Evolutionary conservation across 768 basidiomycete species (phyloP), one percentile per base, ranked within the genome.

Genomic region (Psilocybe sp.): DNA sequence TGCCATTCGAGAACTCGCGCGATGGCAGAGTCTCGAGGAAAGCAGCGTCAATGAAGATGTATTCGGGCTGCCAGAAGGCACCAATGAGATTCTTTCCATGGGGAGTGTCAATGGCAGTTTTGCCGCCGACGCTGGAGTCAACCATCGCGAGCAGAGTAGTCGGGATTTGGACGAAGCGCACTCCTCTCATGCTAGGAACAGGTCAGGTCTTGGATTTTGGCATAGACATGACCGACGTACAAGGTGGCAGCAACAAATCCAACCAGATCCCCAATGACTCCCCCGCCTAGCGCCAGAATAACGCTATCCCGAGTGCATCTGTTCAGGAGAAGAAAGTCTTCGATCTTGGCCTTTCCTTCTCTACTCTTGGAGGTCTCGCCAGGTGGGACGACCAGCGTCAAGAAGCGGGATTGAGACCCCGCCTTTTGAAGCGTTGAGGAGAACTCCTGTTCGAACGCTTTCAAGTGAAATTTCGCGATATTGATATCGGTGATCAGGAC

Each of bases 81-180:
- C 97, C 97, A 57, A 99, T 92, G 57, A 98, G 80, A 69, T 99
- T 99, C 74, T 99, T 99, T 48, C 97, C 97, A 55, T 93, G 91
- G 2, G 92, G 93, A 0, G 96, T 98, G 65, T 99, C 97, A 53
- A 98, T 94, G n/a, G 97, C 96, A 0, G 97, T 99, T 76, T 98
- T 99, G 33, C 97, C 96, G 5, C 97, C 97, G 39, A 99, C 86
- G 52, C 92, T 87, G 0, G 95, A 98, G 69, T 99, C 97, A 18
- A 99, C 97, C 97, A 99, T 99, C 5, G 95, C 93, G 51, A 99
- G 80, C 1, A 99, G 76, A 0, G 95, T 97, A 0, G 97, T 98
- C 0, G 97, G 97, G 48, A 99, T 90, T 71, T 99, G 97, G 16
- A 92, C 86, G 69, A 96, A 90, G 49, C 88, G 89, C 18, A 98